phyloP scores from a whole-genome alignment of 2,329 filamentous ascomycete species.

The Fusarium neocosmosporiellum region DNA sequence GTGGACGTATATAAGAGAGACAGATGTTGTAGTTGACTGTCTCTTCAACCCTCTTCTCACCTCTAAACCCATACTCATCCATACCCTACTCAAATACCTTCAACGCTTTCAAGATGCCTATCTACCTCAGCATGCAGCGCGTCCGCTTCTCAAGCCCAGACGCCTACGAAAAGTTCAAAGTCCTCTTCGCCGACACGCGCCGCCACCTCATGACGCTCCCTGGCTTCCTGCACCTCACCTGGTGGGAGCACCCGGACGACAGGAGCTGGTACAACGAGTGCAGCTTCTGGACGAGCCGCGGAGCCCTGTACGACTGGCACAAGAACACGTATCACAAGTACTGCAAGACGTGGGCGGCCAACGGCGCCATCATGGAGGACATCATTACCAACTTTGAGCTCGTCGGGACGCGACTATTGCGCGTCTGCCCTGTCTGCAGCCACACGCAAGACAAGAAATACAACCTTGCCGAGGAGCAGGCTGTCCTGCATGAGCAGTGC shows the following conservation, averaged over 20 bases:
- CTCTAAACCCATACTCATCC: neutral
- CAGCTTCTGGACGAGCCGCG: constrained; percentile 31
- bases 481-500: constrained; percentile 23
- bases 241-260: constrained; percentile 25
- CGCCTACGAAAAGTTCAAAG: constrained; percentile 24
- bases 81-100: neutral
- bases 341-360: constrained; percentile 26
- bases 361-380: constrained; percentile 35
- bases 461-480: constrained; percentile 31
- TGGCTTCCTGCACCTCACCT: constrained; percentile 19
- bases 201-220: constrained; percentile 24
- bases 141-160: constrained; percentile 27
- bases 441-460: constrained; percentile 32
- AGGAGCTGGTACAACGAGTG: constrained; percentile 29
- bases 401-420: constrained; percentile 17
- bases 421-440: constrained; percentile 26
- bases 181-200: constrained; percentile 26
- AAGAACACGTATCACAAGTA: constrained; percentile 34
- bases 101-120: neutral
- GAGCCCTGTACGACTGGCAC: constrained; percentile 26
- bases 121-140: constrained; percentile 20
- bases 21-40: neutral
- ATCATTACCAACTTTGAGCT: constrained; percentile 37
- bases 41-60: neutral
- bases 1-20: neutral